Evolutionary conservation across 2,329 filamentous ascomycete species (phyloP), one percentile per base, ranked within the genome.

Genomic region (Venturia nashicola): DNA sequence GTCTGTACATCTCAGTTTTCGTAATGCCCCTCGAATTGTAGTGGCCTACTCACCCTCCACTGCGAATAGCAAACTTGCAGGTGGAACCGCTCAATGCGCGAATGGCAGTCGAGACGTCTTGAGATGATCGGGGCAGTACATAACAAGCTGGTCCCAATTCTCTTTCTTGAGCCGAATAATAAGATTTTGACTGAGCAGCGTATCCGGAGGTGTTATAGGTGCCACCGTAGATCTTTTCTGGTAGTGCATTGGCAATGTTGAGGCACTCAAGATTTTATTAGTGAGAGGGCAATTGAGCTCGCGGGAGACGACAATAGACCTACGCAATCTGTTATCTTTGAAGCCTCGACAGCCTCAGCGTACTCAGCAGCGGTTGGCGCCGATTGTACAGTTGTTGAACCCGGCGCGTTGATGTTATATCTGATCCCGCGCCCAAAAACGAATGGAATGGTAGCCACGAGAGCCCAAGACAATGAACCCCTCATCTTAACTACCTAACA

Each of bases 31-130:
- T 1, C 11, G 9, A 9, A 11, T 2, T 27, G 27, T 42, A 18
- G 36, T 5, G 2, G 9, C 18, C 8, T 23, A 64, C 65, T 46
- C 44, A 67, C 65, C 67, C 66, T 34, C 67, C 67, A 46, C 66
- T 65, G 43, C 68, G 63, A 4, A 70, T 62, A n/a, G 68, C 69
- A 61, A 70, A 70, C n/a, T 65, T 44, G 67, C 66, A 34, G 59
- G 57, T 23, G 20, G 18, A 20, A 66, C 63, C 64, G 65, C 59
- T 68, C 65, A 44, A 67, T 60, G 59, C 23, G 20, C 20, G 62
- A 9, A 63, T 27, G n/a, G n/a, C 36, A 14, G 51, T 40, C 34
- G 61, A 57, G 20, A 63, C 61, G 18, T 63, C 61, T 44, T 57
- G 48, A 14, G 61, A 14, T 8, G 27, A 36, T 14, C 16, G 36